A percentile compares a stretch with the other conserved stretches of the same genome.
These are phyloP conservation scores for Dunaliella primolecta DNA, from an alignment of 139 green algal genomes.

Conservation along the genomic window DNA sequence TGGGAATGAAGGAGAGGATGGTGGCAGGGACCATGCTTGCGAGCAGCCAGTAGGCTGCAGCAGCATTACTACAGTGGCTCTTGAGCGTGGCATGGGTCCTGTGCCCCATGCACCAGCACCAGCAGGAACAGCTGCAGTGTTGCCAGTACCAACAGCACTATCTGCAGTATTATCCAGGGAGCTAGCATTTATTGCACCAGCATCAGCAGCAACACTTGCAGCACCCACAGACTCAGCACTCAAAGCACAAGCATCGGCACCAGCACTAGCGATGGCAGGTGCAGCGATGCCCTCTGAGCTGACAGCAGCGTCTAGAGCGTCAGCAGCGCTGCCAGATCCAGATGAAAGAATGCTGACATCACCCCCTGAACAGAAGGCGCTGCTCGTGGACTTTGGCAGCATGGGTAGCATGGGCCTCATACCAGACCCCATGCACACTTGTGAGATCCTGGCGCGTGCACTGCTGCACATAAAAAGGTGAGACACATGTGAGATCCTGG, in stretches of 20 bases:
- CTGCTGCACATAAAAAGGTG: constrained; percentile 17
- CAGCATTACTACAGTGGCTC: too few species aligned
- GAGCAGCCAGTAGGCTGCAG: too few species aligned
- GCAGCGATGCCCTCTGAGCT: background rate
- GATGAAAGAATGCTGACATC: background rate
- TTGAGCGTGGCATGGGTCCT: too few species aligned
- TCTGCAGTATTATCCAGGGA: too few species aligned
- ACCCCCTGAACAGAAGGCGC: background rate
- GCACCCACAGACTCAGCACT: too few species aligned
- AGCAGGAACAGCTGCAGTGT: constrained; percentile 3
- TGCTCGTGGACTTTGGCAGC: constrained; percentile 7
- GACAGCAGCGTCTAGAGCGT: background rate
- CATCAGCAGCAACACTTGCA: background rate
- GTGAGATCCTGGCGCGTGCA: constrained; percentile 33
- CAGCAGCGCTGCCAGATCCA: background rate
- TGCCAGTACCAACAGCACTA: too few species aligned
- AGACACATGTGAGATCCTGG: constrained; percentile 41
- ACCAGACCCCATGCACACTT: constrained; percentile 20
- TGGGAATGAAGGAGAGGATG: too few species aligned
- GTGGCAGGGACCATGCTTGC: too few species aligned
- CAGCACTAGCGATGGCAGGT: background rate
- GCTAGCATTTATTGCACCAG: too few species aligned
- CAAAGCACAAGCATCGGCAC: background rate
- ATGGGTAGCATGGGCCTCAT: constrained; percentile 55
- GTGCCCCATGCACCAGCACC: too few species aligned